Evolutionary conservation across 2,329 filamentous ascomycete species (phyloP), one percentile per base, ranked within the genome.

Genomic region (Colletotrichum agaves): DNA sequence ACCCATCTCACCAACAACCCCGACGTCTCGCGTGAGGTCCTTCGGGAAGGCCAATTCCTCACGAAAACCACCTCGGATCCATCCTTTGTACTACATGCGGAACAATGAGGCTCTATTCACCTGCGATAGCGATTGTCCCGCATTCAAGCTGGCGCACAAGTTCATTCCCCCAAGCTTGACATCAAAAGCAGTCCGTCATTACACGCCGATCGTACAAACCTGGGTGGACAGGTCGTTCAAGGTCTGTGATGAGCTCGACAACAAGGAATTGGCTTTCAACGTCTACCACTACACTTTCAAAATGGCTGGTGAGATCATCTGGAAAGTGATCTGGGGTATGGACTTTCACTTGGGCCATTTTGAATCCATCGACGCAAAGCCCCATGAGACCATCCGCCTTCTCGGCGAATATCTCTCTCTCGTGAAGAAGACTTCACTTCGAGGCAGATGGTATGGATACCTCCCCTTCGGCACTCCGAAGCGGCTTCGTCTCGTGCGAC

Each of bases 291-390:
- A 43, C 4, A 43, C 3, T 11, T 43, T 43, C 39, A 43, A 43
- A 15, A 17, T 43, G 39, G 39, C 39, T 11, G 5, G 39, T 12
- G 11, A 43, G 39, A 15, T 43, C 39, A 43, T 43, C 39, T 43
- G n/a, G 11, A 23, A 23, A 23, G 21, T 23, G 4, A 23, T 23
- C 21, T 23, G 3, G 21, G 21, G 21, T 4, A 23, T 23, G n/a
- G n/a, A n/a, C n/a, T n/a, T n/a, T n/a, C n/a, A 65, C 21, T 8
- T 65, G 27, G 62, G 56, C 13, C 62, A 65, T 10, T 65, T 65
- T 4, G 37, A 61, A 11, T 43, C 55, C 5, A 60, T 64, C 1
- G 58, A 66, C 50, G 31, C 58, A 2, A 62, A 49, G 33, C 58
- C 58, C 0, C 63, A 62, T 2, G 63, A 50, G 17, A 66, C 58